Conservation (phyloP, 257 asterid species). For the Forsythia viridissima region DNA sequence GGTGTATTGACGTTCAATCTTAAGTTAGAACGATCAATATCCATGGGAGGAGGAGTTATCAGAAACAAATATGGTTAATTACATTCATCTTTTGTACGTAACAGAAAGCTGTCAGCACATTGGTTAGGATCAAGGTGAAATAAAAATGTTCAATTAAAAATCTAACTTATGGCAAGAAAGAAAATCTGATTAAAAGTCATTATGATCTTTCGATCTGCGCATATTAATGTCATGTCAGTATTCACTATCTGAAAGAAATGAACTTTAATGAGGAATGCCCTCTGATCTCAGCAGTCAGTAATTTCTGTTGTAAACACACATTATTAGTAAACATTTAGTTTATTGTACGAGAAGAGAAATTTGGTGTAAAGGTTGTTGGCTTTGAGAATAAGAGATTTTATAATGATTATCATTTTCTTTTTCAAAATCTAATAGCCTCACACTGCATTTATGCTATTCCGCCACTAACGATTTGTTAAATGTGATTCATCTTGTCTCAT, state of each 20-base stretch:
- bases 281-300: background rate
- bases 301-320: background rate
- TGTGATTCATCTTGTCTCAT: background rate
- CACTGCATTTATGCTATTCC: background rate
- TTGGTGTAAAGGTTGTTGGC: background rate
- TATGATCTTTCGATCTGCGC: background rate
- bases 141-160: background rate
- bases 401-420: background rate
- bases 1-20: background rate
- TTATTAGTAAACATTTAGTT: too few species aligned
- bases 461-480: background rate
- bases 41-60: background rate
- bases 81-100: background rate
- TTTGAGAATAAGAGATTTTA: background rate
- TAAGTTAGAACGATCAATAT: slow-evolving; percentile 5
- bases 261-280: background rate
- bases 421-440: background rate
- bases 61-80: background rate
- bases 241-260: background rate
- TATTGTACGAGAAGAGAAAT: background rate
- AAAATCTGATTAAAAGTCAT: background rate
- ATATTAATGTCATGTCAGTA: background rate
- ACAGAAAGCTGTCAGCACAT: background rate
- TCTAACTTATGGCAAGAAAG: background rate
- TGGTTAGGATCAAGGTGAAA: background rate